Percentiles rank a stretch among this genome's conserved stretches.
These are phyloP conservation scores for Cutaneotrichosporon mucoides DNA, from an alignment of 1,284 basidiomycete genomes.

Conservation along the genomic window DNA sequence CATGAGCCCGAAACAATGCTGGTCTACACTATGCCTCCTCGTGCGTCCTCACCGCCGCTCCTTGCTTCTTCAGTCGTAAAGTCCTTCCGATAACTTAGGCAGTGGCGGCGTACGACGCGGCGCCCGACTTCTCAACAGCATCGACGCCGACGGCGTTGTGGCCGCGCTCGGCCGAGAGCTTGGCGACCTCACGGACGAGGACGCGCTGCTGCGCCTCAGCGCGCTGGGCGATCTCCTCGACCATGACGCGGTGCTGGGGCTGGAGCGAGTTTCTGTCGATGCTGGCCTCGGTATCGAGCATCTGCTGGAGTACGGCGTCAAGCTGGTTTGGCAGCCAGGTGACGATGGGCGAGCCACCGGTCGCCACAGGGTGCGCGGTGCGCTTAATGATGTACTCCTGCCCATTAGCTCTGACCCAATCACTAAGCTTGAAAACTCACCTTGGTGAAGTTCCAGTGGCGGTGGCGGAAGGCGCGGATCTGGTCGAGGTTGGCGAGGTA, in stretches of 20 bases:
- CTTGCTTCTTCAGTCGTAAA: neutral
- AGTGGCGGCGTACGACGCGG: neutral
- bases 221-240: constrained; percentile 18
- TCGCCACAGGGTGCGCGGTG: constrained; percentile 20
- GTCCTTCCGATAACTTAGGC: neutral
- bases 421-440: too few species aligned
- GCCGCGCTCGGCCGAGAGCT: constrained; percentile 13
- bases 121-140: neutral
- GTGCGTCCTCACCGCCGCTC: neutral
- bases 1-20: neutral
- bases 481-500: constrained; percentile 23
- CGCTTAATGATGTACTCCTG: constrained; percentile 11
- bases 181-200: constrained; percentile 16
- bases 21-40: neutral
- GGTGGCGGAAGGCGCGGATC: constrained; percentile 23
- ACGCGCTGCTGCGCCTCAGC: constrained; percentile 23
- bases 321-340: constrained; percentile 25
- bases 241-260: constrained; percentile 13
- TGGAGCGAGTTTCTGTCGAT: constrained; percentile 17
- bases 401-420: too few species aligned
- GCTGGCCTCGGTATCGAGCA: constrained; percentile 11
- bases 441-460: neutral
- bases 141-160: constrained; percentile 6
- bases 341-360: constrained; percentile 16
- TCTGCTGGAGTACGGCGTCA: constrained; percentile 14